phyloP scores from a whole-genome alignment of 2,329 filamentous ascomycete species.

The Teratosphaeria pseudoeucalypti region DNA sequence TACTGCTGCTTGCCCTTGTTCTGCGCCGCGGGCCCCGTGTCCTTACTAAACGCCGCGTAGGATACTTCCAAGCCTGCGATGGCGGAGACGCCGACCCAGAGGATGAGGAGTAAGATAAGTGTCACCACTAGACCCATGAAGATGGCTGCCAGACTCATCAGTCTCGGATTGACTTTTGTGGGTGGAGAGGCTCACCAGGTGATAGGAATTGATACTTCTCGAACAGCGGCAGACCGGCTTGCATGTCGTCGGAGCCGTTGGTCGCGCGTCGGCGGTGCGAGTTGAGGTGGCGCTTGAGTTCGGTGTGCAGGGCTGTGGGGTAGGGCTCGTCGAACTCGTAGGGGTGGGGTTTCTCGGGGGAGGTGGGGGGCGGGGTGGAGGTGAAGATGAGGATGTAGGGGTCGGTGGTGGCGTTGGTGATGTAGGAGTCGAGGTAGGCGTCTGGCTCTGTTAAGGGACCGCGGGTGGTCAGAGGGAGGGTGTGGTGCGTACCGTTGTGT shows the following conservation, averaged over 20 bases:
- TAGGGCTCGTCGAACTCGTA: slow-evolving; percentile 60
- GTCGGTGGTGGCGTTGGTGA: neutral
- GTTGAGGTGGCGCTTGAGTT: slow-evolving; percentile 57
- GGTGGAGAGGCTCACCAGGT: slow-evolving; percentile 51
- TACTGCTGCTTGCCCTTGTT: slow-evolving; percentile 32
- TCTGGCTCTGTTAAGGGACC: neutral
- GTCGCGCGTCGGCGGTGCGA: slow-evolving; percentile 23
- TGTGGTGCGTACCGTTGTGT: neutral
- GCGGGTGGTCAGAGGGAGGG: neutral
- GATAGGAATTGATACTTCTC: slow-evolving; percentile 93
- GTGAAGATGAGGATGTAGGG: slow-evolving; percentile 3
- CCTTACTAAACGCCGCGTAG: slow-evolving; percentile 93
- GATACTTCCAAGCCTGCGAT: slow-evolving; percentile 75
- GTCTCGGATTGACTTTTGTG: neutral
- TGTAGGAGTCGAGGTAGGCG: slow-evolving; percentile 1
- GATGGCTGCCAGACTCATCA: slow-evolving; percentile 47
- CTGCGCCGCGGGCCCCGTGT: slow-evolving; percentile 78
- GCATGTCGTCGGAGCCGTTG: slow-evolving; percentile 11
- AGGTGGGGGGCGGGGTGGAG: neutral
- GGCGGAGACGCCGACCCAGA: slow-evolving; percentile 67
- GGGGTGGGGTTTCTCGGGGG: slow-evolving; percentile 17
- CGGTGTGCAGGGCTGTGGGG: slow-evolving; percentile 53
- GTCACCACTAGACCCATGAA: slow-evolving; percentile 74
- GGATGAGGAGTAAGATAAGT: slow-evolving; percentile 62
- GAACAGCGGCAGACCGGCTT: slow-evolving; percentile 52